phyloP scores from a whole-genome alignment of 768 basidiomycete genomes.

The Leccinum arenicola region DNA sequence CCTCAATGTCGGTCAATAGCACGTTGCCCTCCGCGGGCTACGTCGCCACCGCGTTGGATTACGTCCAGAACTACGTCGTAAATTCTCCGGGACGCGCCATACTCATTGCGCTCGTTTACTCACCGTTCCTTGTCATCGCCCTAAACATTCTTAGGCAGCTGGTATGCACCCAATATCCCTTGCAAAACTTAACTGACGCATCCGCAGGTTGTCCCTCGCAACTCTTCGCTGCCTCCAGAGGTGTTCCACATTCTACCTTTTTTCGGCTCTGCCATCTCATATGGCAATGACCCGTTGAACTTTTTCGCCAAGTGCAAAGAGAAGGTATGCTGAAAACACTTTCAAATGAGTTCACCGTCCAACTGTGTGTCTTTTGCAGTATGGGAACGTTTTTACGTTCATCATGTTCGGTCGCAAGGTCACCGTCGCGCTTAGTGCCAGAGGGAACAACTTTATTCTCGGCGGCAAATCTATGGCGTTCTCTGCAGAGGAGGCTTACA shows the following conservation, averaged over 20 bases:
- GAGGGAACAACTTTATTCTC: slow-evolving; percentile 91
- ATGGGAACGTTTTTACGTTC: slow-evolving; percentile 98
- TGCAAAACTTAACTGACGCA: neutral
- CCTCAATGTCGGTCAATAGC: slow-evolving; percentile 26
- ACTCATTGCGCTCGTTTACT: slow-evolving; percentile 51
- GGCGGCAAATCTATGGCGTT: slow-evolving; percentile 92
- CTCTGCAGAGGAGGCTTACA: slow-evolving; percentile 96
- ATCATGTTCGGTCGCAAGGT: slow-evolving; percentile 84
- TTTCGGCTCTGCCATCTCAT: slow-evolving; percentile 83
- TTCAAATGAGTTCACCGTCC: neutral
- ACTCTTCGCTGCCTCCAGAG: slow-evolving; percentile 74
- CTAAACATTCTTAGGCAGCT: slow-evolving; percentile 80
- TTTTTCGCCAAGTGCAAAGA: slow-evolving; percentile 80
- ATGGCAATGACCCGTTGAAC: slow-evolving; percentile 89
- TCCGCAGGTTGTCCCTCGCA: slow-evolving; percentile 60
- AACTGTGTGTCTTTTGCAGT: slow-evolving; percentile 43
- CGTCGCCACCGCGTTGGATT: slow-evolving; percentile 17
- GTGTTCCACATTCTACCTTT: slow-evolving; percentile 94
- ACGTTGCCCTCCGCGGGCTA: slow-evolving; percentile 26
- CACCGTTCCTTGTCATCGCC: slow-evolving; percentile 64
- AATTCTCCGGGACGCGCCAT: slow-evolving; percentile 29
- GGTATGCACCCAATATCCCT: slow-evolving; percentile 40
- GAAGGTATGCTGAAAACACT: slow-evolving; percentile 51
- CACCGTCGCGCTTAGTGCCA: slow-evolving; percentile 87
- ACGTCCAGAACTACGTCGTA: slow-evolving; percentile 17